Evolutionary conservation across 306 rosid genomes (phyloP).

Genomic region (Trifolium repens): DNA sequence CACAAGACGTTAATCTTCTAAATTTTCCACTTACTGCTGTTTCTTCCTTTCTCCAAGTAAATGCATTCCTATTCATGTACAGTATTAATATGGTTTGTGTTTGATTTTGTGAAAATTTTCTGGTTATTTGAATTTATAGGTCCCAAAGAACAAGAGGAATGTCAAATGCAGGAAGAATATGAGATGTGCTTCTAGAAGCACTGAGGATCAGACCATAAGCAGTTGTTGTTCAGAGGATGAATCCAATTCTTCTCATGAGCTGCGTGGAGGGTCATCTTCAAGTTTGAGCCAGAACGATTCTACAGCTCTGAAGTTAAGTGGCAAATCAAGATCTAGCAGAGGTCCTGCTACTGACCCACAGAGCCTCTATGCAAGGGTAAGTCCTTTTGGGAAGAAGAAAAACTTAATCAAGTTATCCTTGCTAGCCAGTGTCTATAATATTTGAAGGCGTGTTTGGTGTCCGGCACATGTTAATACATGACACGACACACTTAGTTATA

Average conservation of each 20-base stretch:
- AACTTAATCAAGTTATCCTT: conserved; percentile 11
- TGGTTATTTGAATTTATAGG: conserved; percentile 42
- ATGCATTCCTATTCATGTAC: conserved; percentile 7
- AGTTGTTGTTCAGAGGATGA: conserved; percentile 76
- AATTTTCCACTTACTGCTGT: neutral
- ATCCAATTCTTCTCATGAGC: conserved; percentile 60
- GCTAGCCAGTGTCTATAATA: neutral
- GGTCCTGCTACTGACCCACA: conserved; percentile 90
- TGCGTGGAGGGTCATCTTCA: conserved; percentile 53
- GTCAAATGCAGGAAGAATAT: conserved; percentile 52
- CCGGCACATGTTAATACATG: neutral
- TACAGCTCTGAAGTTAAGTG: conserved; percentile 43
- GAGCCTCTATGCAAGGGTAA: conserved; percentile 87
- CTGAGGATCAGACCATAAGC: conserved; percentile 62
- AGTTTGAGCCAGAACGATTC: conserved; percentile 48
- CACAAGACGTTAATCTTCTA: neutral
- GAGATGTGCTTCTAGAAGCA: conserved; percentile 42
- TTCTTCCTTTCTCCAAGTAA: neutral
- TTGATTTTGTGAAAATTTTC: neutral
- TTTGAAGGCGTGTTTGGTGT: neutral
- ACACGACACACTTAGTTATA: neutral
- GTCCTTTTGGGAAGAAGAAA: neutral
- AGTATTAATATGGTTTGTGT: neutral
- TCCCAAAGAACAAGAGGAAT: conserved; percentile 51
- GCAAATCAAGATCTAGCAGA: conserved; percentile 65